Evolutionary conservation across 768 basidiomycete genomes (phyloP), one percentile per base, ranked within the genome.

Genomic region (Leccinum sublutescens): DNA sequence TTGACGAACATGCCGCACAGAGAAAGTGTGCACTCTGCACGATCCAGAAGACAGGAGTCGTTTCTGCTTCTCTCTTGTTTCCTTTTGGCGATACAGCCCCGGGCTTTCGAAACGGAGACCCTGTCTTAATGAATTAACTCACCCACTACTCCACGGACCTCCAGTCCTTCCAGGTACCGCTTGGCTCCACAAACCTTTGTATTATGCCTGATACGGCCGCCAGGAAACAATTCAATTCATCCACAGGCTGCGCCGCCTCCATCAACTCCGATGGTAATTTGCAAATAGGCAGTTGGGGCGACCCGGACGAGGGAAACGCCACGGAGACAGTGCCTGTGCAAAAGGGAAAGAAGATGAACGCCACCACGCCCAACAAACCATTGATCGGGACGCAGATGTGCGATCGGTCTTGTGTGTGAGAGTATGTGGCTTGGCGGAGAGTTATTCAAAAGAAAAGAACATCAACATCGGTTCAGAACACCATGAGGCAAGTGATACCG

Each of bases 341-440:
- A 45, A 45, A 45, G 19, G 23, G 15, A 23, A 25, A 36, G 12
- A 15, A 15, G 14, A 47, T 51, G 33, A 45, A 52, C 59, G 67
- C 64, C 69, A 69, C 58, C 62, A 63, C 25, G 63, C 47, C 50
- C 55, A 64, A 47, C 59, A 68, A 54, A 55, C n/a, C 15, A n/a
- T 45, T 63, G 67, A 70, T 70, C 61, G 67, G 65, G 62, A 65
- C 54, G n/a, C 15, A 67, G 68, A 66, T 55, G 56, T 65, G 58
- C 51, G 63, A 66, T 71, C 57, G 56, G 50, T 45, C 5, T 11
- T 62, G 67, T 17, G 36, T 43, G 43, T 5, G 43, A 7, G 43
- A 19, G 5, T 45, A 19, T 45, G 43, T 55, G 49, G 55, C 23
- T 51, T 43, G 33, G 52, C 49, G 50, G 21, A 43, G 27, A 50